Conservation (phyloP, 2,329 filamentous ascomycete genomes). For the Alternaria triticina region DNA sequence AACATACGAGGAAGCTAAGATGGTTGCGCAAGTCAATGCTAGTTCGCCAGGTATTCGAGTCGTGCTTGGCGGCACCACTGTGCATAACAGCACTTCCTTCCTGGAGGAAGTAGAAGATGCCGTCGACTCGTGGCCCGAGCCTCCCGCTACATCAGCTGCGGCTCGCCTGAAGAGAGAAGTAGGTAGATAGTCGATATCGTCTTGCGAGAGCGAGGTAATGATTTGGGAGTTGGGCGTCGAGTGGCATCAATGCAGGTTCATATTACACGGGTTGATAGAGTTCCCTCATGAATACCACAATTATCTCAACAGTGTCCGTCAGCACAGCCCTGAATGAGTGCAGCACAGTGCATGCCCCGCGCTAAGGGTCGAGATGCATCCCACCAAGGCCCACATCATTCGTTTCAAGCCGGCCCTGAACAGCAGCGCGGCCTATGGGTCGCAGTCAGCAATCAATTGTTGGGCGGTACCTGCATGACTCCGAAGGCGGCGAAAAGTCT, state of each 20-base stretch:
- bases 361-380: slow-evolving; percentile 1
- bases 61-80: slow-evolving; percentile 83
- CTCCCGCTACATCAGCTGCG: slow-evolving; percentile 57
- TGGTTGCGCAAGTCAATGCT: slow-evolving; percentile 92
- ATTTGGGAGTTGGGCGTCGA: slow-evolving; percentile 1
- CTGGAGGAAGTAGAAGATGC: slow-evolving; percentile 91
- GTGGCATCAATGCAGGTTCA: background rate
- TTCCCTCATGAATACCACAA: background rate
- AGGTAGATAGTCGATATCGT: slow-evolving; percentile 50
- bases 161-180: slow-evolving; percentile 68
- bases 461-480: slow-evolving; percentile 32
- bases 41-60: slow-evolving; percentile 86
- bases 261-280: background rate
- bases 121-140: slow-evolving; percentile 83
- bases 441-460: slow-evolving; percentile 6
- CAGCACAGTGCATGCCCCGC: slow-evolving; percentile 1
- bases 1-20: slow-evolving; percentile 97
- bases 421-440: background rate
- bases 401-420: slow-evolving; percentile 5
- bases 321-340: background rate
- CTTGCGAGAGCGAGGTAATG: background rate
- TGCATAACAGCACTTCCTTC: slow-evolving; percentile 89
- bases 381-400: slow-evolving; percentile 6
- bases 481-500: slow-evolving; percentile 26
- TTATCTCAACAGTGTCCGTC: background rate